Base-by-base conservation (phyloP, 345 rosid species). In the Geranium rotundifolium region DNA sequence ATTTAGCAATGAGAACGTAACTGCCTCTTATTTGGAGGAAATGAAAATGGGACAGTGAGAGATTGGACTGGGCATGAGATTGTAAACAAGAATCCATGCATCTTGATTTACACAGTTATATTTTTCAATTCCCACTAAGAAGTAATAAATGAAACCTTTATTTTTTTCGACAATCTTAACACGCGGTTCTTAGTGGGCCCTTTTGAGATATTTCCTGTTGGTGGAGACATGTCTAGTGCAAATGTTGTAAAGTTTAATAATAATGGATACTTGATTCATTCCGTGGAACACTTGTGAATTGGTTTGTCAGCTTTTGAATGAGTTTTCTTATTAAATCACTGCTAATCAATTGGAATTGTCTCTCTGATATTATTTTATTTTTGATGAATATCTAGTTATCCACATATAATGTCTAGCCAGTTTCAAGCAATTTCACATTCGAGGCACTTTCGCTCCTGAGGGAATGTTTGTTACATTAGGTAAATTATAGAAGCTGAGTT, bases 381-480 rank as follows among this genome's bases (percentile, higher is more conserved):
- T 65, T 30, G 16, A 41, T 65, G 17, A 63, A 75, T 56, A 67
- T 55, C 63, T 71, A 90, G 99, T 72, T 93, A 69, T 84, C 84
- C 37, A 86, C 96, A 18, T 93, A 68, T 73, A 90, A 77, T 72
- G 96, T 93, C 70, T 83, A 86, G 79, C 92, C 97, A 68, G 89
- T 86, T 69, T 81, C 83, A 60, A 79, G 72, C 73, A 81, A 84
- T 77, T 82, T 84, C 59, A 93, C 99, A 19, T 69, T 93, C 74
- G 97, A 93, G 72, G 97, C 99, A 69, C 97, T 66, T 93, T 93
- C 75, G 90, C 96, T 73, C 99, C 99, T 3, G 96, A 93, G 60
- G 99, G 97, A 70, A 84, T 77, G 86, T 90, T 80, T 81, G 96
- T 93, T 59, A 72, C 88, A 63, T 82, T 96, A 81, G 97, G 99